Base-by-base conservation (phyloP, 768 basidiomycete species). In the Calocybe indica region DNA sequence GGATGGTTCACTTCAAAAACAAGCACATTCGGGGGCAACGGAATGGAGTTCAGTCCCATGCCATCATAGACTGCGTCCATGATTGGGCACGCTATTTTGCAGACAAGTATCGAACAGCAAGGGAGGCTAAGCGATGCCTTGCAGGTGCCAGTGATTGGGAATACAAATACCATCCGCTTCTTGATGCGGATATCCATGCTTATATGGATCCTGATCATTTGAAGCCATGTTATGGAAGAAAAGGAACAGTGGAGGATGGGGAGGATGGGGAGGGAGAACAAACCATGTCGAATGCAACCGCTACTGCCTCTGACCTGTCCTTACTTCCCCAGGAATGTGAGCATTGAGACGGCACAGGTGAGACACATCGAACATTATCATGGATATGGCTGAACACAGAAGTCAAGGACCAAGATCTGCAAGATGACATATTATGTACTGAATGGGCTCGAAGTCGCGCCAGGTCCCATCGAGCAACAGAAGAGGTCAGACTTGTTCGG, bases 391-490 rank as follows among this genome's bases (percentile, higher is more conserved):
- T 10, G 11, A 22, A 11, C 13, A 30, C 11, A 37, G 7, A 11
- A 22, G 22, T 22, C 7, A 7, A 4, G 8, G 22, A 29, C 9
- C 22, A 53, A 51, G 52, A 12, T 10, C 8, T 15, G 7, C 35
- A 7, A 11, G 31, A 56, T 42, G 40, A 46, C 5, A 45, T 46
- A 11, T 36, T 61, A 11, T 48, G 51, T 11, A 33, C 52, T 5
- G 55, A 61, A 35, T 61, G 60, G 60, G 55, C 53, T 13, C 51
- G 56, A 33, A 48, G 52, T 3, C 42, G 58, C 3, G 58, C 58
- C 8, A 41, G 53, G 6, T 40, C 50, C 2, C 41, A 40, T n/a
- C 44, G 60, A 14, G 56, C 50, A 32, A 42, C 37, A 7, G 59
- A 64, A 41, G 60, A 64, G 45, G 58, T 60, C 0, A 7, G 45